Percentiles rank a stretch among this genome's conserved stretches.
phyloP scores from a whole-genome alignment of 2,329 filamentous ascomycete genomes.

The Pseudocercospora fijiensis region DNA sequence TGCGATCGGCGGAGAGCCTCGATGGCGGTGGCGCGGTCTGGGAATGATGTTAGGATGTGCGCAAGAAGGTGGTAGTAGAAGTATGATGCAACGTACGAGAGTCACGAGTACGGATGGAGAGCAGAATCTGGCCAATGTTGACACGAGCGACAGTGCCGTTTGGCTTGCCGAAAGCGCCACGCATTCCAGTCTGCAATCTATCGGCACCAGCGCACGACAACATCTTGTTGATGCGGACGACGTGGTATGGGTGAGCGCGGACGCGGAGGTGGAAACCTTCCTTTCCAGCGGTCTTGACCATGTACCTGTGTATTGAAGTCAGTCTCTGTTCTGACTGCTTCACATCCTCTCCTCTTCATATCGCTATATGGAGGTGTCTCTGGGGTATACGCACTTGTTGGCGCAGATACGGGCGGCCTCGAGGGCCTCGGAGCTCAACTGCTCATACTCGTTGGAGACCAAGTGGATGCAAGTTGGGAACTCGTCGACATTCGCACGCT shows the following conservation, averaged over 20 bases:
- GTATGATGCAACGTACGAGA: conserved; percentile 59
- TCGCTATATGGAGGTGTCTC: background rate
- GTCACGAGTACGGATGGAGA: conserved; percentile 96
- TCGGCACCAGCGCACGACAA: conserved; percentile 99
- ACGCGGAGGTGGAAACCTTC: conserved; percentile 70
- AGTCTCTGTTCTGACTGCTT: conserved; percentile 9
- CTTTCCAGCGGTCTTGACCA: conserved; percentile 68
- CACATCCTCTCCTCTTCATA: background rate
- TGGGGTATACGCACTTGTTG: conserved; percentile 74
- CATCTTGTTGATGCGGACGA: conserved; percentile 99
- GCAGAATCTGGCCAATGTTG: conserved; percentile 99
- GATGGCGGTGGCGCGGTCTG: conserved; percentile 86
- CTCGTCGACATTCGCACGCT: conserved; percentile 98
- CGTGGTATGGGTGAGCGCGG: conserved; percentile 97
- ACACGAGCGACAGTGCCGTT: conserved; percentile 98
- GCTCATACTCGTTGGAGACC: conserved; percentile 99
- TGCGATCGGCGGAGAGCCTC: conserved; percentile 98
- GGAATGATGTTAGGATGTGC: conserved; percentile 21
- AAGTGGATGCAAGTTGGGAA: conserved; percentile 99
- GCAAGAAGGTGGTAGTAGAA: conserved; percentile 1
- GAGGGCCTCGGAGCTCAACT: conserved; percentile 98
- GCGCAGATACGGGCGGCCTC: conserved; percentile 99
- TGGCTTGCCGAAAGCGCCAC: conserved; percentile 99
- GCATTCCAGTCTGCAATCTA: conserved; percentile 99
- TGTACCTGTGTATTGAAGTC: conserved; percentile 51